Conservation (phyloP, 495 filamentous ascomycete species). For the Cercophora sp. region DNA sequence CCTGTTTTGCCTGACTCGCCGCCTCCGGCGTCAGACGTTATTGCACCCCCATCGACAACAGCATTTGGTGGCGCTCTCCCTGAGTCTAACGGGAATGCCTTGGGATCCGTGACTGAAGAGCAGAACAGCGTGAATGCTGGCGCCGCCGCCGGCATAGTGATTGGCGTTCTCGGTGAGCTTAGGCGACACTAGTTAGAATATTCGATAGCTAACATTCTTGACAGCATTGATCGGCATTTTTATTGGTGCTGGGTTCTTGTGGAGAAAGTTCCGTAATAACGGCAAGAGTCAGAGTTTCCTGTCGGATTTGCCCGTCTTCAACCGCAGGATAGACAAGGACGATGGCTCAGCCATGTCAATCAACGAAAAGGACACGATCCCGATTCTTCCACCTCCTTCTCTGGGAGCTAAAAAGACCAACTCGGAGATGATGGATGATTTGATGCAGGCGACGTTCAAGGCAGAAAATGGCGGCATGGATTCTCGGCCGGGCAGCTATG, state of each 20-base stretch:
- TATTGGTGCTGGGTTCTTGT: slow-evolving; percentile 12
- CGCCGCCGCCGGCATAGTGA: slow-evolving; percentile 17
- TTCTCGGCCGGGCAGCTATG: slow-evolving; percentile 12
- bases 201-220: not conserved
- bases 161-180: slow-evolving; percentile 20
- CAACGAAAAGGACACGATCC: not conserved
- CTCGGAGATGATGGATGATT: slow-evolving; percentile 24
- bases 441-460: slow-evolving; percentile 25
- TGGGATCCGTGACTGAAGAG: slow-evolving; percentile 2
- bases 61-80: not conserved
- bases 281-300: slow-evolving; percentile 11
- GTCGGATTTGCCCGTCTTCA: slow-evolving; percentile 15
- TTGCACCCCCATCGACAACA: not conserved
- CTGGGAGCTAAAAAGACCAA: slow-evolving; percentile 19
- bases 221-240: slow-evolving; percentile 17
- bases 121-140: not conserved
- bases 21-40: not conserved
- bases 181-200: not conserved
- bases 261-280: slow-evolving; percentile 15
- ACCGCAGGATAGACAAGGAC: not conserved
- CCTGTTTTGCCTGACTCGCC: not conserved
- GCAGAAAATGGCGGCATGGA: slow-evolving; percentile 13
- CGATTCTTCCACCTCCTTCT: not conserved
- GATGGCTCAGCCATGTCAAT: not conserved
- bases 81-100: not conserved